A percentile compares a stretch with the other conserved stretches of the same genome.
Conservation (phyloP, 371 early-diverging fungal species). For the Basidiobolus meristosporus region DNA sequence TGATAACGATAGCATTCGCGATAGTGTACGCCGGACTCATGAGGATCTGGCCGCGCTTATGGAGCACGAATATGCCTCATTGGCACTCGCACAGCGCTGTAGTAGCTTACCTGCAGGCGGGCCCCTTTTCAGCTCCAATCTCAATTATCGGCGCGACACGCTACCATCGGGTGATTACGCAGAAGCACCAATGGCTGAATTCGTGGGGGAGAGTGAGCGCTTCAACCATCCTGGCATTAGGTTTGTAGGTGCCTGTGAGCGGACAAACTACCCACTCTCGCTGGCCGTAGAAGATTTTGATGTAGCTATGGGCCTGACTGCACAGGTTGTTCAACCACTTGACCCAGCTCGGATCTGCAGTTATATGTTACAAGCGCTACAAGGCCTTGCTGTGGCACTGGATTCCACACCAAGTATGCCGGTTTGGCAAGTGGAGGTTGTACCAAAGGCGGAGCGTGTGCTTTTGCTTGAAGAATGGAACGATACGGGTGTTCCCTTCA, state of each 20-base stretch:
- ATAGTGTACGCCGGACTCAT: slow-evolving; percentile 1
- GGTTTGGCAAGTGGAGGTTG: slow-evolving; percentile 1
- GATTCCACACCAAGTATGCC: slow-evolving; percentile 1
- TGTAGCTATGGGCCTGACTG: neutral
- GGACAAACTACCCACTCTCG: slow-evolving; percentile 1
- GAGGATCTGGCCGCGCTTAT: slow-evolving; percentile 1
- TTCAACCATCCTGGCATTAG: neutral
- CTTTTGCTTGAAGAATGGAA: slow-evolving; percentile 4
- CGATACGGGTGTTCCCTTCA: neutral
- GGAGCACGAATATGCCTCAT: slow-evolving; percentile 5
- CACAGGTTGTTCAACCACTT: neutral
- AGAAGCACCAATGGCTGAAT: too few relatives aligned
- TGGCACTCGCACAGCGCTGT: slow-evolving; percentile 7
- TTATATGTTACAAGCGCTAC: slow-evolving; percentile 4
- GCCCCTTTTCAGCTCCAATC: slow-evolving; percentile 4
- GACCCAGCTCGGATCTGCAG: slow-evolving; percentile 1
- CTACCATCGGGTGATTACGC: too few relatives aligned
- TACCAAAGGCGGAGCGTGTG: neutral
- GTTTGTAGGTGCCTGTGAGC: neutral
- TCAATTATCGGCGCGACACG: slow-evolving; percentile 6
- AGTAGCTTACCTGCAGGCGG: slow-evolving; percentile 5
- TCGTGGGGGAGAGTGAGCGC: too few relatives aligned
- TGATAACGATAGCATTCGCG: slow-evolving; percentile 1
- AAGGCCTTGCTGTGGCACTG: slow-evolving; percentile 2
- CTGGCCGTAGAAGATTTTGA: slow-evolving; percentile 2